Percentiles rank a stretch among this genome's conserved stretches.
Evolutionary conservation across 345 rosid species (phyloP).

Genomic region (Bruguiera sexangula): DNA sequence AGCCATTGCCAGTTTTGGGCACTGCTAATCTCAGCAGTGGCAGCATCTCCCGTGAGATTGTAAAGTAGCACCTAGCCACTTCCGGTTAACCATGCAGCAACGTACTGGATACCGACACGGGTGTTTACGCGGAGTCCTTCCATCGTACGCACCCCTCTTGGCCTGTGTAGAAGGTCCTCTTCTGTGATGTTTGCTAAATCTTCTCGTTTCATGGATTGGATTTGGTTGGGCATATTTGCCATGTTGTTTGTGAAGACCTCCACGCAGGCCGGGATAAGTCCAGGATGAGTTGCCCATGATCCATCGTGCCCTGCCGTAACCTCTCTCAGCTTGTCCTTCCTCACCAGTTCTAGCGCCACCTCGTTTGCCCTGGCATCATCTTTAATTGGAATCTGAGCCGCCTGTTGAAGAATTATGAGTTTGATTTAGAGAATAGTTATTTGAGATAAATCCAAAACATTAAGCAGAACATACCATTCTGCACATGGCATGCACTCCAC

Average conservation of each 20-base stretch:
- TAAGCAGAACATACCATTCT: slow-evolving; percentile 60
- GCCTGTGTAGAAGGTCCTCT: slow-evolving; percentile 82
- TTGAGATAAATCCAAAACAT: neutral
- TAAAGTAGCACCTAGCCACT: slow-evolving; percentile 88
- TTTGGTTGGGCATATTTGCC: slow-evolving; percentile 66
- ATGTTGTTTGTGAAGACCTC: slow-evolving; percentile 66
- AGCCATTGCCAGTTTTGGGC: slow-evolving; percentile 98
- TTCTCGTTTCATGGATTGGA: slow-evolving; percentile 53
- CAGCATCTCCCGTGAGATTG: slow-evolving; percentile 96
- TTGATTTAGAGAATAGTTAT: neutral
- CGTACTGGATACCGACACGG: slow-evolving; percentile 83
- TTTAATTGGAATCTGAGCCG: slow-evolving; percentile 89
- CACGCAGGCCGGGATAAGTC: slow-evolving; percentile 68
- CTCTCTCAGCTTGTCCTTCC: slow-evolving; percentile 87
- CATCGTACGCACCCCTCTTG: slow-evolving; percentile 72
- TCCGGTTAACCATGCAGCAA: slow-evolving; percentile 89
- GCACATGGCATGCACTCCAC: slow-evolving; percentile 94
- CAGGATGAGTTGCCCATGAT: slow-evolving; percentile 98
- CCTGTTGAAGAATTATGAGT: slow-evolving; percentile 43
- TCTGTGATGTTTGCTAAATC: slow-evolving; percentile 62
- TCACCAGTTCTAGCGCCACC: slow-evolving; percentile 74
- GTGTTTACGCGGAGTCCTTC: slow-evolving; percentile 87
- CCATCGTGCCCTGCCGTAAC: slow-evolving; percentile 92
- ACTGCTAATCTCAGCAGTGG: slow-evolving; percentile 92
- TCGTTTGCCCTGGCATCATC: slow-evolving; percentile 78